Percentiles rank a stretch among this genome's conserved stretches.
Evolutionary conservation across 2,329 filamentous ascomycete genomes (phyloP).

Genomic region (Leptosphaerulina australis): DNA sequence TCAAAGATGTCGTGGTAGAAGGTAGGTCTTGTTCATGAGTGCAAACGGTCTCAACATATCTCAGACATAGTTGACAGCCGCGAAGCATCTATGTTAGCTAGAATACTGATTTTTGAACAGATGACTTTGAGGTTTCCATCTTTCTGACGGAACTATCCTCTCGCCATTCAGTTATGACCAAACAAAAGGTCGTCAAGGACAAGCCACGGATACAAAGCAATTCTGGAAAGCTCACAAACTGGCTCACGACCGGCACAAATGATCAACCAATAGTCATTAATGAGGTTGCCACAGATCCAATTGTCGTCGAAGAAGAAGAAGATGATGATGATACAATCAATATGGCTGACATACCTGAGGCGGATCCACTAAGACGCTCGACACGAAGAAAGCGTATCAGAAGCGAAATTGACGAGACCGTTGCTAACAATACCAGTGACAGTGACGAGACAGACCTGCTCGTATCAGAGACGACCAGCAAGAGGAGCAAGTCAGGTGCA

Average conservation of each 20-base stretch:
- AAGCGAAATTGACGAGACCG: constrained; percentile 17
- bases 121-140: constrained; percentile 94
- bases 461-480: constrained; percentile 23
- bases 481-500: constrained; percentile 29
- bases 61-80: not conserved
- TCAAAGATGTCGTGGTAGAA: constrained; percentile 85
- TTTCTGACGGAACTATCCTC: constrained; percentile 88
- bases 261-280: constrained; percentile 52
- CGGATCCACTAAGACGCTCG: constrained; percentile 24
- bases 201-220: constrained; percentile 54
- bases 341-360: constrained; percentile 64
- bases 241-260: constrained; percentile 50
- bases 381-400: constrained; percentile 25
- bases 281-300: constrained; percentile 53
- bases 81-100: constrained; percentile 21
- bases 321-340: constrained; percentile 62
- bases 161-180: constrained; percentile 83
- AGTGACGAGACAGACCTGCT: constrained; percentile 46
- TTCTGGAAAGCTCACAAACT: constrained; percentile 55
- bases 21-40: constrained; percentile 60
- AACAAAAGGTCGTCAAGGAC: constrained; percentile 73
- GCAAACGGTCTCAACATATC: not conserved
- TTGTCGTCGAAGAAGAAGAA: constrained; percentile 62
- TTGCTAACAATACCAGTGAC: constrained; percentile 25
- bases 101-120: constrained; percentile 54